Base-by-base conservation (phyloP, 2,329 filamentous ascomycete genomes). In the Colletotrichum cuscutae region DNA sequence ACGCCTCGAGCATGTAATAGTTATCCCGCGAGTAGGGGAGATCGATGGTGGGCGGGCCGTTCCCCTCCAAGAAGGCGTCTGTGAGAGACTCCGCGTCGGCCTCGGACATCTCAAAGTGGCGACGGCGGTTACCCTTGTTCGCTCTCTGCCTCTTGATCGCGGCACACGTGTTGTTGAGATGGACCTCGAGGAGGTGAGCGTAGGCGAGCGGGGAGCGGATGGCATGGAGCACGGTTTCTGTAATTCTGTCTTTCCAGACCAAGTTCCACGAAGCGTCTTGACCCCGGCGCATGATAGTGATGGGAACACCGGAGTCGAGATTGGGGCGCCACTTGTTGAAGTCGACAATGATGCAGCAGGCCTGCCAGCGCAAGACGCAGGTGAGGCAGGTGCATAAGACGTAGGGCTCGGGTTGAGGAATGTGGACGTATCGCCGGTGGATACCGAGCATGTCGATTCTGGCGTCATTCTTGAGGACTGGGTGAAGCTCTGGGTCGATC, bases 1-100 rank as follows among this genome's bases (percentile, higher is more conserved):
- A 91, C 1, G 86, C 87, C 77, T 90, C 84, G 32, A 91, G 82
- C 82, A 88, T 85, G 76, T 91, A 89, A 76, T 91, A 91, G 58
- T 87, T 86, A 71, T 91, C 89, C 26, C 89, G 81, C 63, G 87
- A 84, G 68, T 84, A 89, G 0, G 88, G 89, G 12, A 89, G 85
- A 65, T 90, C 87, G 12, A 86, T 76, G 0, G 85, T 87, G 0
- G 84, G 83, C 4, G 88, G 88, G 0, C 89, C 89, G 26, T 81
- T 83, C 19, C 86, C 81, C 24, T 83, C 81, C 13, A 91, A 78
- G 68, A 90, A 91, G 0, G 70, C 75, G 74, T 91, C 89, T 0
- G 84, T 87, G 9, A 83, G 87, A 0, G 81, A 78, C 1, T 77
- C 78, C 3, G 81, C 83, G 59, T 91, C 89, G 9, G 73, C 77